Evolutionary conservation across 768 basidiomycete genomes (phyloP), one percentile per base, ranked within the genome.

Genomic region (Lentinula lateritia): DNA sequence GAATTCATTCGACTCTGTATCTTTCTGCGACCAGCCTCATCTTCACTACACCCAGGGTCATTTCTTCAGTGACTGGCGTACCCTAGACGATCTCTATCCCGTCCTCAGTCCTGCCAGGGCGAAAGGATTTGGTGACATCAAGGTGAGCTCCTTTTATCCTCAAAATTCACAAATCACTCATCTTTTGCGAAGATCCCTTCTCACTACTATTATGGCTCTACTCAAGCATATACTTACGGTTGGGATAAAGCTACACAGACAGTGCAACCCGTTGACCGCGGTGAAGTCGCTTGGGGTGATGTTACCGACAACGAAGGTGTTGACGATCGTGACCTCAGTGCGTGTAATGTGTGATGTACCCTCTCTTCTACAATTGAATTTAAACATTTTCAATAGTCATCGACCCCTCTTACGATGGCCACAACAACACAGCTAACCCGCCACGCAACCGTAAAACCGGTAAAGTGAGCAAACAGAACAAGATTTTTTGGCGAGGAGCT

Each of bases 11-110:
- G 76, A 78, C 4, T 80, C 59, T 15, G 36, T 85, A 64, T 87
- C 96, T 68, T 95, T 90, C 69, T 99, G 97, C 73, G 68, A 75
- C 35, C 78, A 84, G 36, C 94, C 96, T 0, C 89, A 92, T 75
- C 87, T 90, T 20, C 94, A 89, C 65, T 87, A 90, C 68, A 81
- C 82, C 34, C 97, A 98, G 70, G 95, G 95, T 9, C 95, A 94
- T 73, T 98, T 97, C 74, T 98, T 97, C 82, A 93, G 92, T 16
- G 96, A 99, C 73, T 97, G 93, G 92, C 80, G 95, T 23, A 90
- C 89, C 0, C 87, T 98, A 61, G 84, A 90, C 12, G 84, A 84
- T 1, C 79, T 96, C n/a, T 95, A 92, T 72, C 97, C 97, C 6
- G 84, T 99, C 28, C 92, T 99, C 74, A 95, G 93, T 2, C 95